These are phyloP conservation scores for Saccharomyces cerevisiae DNA, from an alignment of 805 yeast species.

Conservation along the genomic window DNA sequence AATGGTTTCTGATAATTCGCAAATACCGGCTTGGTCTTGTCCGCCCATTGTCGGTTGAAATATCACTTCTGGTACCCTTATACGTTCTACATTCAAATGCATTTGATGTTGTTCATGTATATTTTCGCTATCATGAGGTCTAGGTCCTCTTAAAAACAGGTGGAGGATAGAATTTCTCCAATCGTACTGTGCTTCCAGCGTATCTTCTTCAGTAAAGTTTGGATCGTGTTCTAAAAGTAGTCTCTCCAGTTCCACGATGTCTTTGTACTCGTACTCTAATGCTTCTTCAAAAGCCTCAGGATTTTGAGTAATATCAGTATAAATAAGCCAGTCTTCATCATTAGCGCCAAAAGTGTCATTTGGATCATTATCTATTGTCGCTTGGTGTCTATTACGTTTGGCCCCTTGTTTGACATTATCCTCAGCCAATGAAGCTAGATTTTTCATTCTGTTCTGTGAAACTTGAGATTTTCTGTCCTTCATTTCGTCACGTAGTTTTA, in stretches of 20 bases:
- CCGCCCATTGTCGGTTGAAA: constrained; percentile 94
- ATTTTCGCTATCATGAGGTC: constrained; percentile 73
- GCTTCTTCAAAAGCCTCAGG: constrained; percentile 62
- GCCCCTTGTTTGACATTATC: constrained; percentile 37
- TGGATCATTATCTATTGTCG: constrained; percentile 81
- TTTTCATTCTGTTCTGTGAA: constrained; percentile 87
- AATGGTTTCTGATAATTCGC: constrained; percentile 65
- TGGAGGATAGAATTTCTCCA: constrained; percentile 79
- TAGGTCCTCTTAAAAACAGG: constrained; percentile 82
- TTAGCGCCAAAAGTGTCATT: constrained; percentile 91
- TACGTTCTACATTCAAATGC: constrained; percentile 83
- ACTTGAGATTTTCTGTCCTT: constrained; percentile 85
- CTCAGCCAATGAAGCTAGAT: constrained; percentile 80
- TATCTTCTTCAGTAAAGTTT: constrained; percentile 75
- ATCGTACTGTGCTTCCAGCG: constrained; percentile 70
- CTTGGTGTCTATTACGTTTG: constrained; percentile 46
- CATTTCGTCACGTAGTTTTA: constrained; percentile 65
- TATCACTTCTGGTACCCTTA: constrained; percentile 83
- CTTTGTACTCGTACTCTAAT: constrained; percentile 63
- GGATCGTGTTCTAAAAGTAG: constrained; percentile 78
- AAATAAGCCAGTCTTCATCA: constrained; percentile 92
- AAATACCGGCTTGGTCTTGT: constrained; percentile 89
- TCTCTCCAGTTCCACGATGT: constrained; percentile 57
- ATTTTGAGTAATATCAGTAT: constrained; percentile 68
- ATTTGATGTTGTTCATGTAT: constrained; percentile 84